Evolutionary conservation across 352 stramenopile species (phyloP).

Genomic region (Hyaloperonospora arabidopsidis): DNA sequence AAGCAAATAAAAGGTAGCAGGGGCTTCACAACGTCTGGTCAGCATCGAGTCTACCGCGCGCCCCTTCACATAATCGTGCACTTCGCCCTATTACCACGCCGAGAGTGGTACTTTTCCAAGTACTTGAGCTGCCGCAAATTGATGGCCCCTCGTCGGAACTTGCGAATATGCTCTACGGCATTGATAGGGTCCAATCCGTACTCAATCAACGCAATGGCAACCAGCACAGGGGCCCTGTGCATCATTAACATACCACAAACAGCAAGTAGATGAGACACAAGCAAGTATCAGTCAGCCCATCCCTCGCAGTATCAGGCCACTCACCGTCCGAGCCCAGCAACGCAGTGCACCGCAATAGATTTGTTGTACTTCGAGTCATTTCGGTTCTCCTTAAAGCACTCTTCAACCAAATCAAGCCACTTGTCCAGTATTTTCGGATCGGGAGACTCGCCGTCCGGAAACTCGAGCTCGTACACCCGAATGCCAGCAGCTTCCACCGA

Average conservation of each 20-base stretch:
- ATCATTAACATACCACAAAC: constrained; percentile 1
- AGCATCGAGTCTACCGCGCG: constrained; percentile 2
- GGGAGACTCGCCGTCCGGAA: constrained; percentile 92
- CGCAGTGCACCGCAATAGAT: constrained; percentile 96
- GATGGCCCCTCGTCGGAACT: constrained; percentile 92
- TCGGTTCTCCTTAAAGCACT: constrained; percentile 87
- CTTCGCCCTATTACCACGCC: constrained; percentile 63
- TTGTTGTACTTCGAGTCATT: constrained; percentile 58
- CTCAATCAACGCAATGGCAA: constrained; percentile 97
- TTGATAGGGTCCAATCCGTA: constrained; percentile 93
- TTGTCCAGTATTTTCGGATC: constrained; percentile 88
- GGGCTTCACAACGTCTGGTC: neutral
- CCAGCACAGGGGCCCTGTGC: constrained; percentile 90
- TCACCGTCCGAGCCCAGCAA: constrained; percentile 92
- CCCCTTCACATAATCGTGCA: constrained; percentile 78
- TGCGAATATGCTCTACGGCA: constrained; percentile 95
- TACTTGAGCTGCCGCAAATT: constrained; percentile 97
- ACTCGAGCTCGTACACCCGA: constrained; percentile 91
- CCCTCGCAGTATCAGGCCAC: constrained; percentile 9
- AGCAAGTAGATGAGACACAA: constrained; percentile 5
- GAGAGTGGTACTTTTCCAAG: constrained; percentile 91
- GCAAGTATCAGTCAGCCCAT: constrained; percentile 1
- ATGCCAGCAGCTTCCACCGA: constrained; percentile 92
- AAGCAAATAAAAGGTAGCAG: neutral
- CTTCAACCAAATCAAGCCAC: constrained; percentile 93